Evolutionary conservation across 345 rosid species (phyloP).

Genomic region (Melaleuca alternifolia): DNA sequence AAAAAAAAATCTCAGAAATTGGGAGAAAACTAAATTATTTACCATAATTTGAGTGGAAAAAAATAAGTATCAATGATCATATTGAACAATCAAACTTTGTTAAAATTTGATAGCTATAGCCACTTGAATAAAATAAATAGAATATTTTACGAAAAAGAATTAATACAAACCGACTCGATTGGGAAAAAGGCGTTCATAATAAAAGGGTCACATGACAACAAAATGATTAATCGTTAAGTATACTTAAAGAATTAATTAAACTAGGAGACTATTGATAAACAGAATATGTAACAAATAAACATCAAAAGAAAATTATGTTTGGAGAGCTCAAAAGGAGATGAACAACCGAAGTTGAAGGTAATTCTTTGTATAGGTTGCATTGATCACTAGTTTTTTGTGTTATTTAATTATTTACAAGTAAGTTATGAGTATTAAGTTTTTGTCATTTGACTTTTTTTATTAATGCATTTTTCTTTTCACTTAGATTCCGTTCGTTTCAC

Average conservation of each 20-base stretch:
- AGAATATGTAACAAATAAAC: not conserved
- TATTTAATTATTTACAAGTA: not conserved
- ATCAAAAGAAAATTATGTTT: not conserved
- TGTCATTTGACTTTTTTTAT: not conserved
- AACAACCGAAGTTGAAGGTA: not conserved
- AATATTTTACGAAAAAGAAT: too few relatives aligned
- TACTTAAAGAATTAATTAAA: not conserved
- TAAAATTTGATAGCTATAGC: too few relatives aligned
- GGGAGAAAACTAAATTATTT: too few relatives aligned
- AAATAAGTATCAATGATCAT: too few relatives aligned
- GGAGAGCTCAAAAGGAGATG: not conserved
- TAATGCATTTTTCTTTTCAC: not conserved
- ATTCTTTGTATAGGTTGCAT: not conserved
- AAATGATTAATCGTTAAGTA: not conserved
- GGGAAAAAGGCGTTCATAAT: not conserved
- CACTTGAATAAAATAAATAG: too few relatives aligned
- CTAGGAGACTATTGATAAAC: not conserved
- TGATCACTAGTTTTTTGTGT: not conserved
- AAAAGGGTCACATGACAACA: not conserved
- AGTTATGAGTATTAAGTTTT: not conserved
- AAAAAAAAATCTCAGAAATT: too few relatives aligned
- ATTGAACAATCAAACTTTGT: too few relatives aligned
- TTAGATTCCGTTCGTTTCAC: too few relatives aligned
- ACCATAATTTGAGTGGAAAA: too few relatives aligned
- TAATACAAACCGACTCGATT: not conserved